These are phyloP conservation scores for Amaranthus palmeri DNA, from an alignment of 148 eudicot genomes.

Conservation along the genomic window DNA sequence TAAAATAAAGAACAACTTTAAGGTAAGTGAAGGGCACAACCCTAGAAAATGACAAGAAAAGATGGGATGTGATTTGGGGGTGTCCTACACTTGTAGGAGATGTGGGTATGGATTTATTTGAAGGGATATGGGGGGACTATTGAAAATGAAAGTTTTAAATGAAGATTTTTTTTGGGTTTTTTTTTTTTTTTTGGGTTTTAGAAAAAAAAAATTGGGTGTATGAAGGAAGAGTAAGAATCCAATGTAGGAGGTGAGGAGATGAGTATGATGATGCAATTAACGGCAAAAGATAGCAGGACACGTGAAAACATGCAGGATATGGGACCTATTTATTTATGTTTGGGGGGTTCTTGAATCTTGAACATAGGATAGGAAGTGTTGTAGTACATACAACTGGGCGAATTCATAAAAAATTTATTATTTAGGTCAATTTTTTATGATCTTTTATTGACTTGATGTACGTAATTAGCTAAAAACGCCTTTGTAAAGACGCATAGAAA, in stretches of 20 bases:
- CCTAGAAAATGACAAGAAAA: conserved; percentile 34
- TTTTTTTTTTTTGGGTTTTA: not conserved
- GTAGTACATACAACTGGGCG: conserved; percentile 2
- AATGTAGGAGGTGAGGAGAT: conserved; percentile 27
- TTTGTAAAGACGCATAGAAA: too few relatives aligned
- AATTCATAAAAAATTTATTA: too few relatives aligned
- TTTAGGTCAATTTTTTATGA: too few relatives aligned
- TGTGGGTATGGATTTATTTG: not conserved
- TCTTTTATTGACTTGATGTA: too few relatives aligned
- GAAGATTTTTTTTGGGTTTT: not conserved
- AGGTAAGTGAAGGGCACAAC: conserved; percentile 33
- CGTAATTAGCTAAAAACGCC: too few relatives aligned
- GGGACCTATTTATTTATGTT: conserved; percentile 45
- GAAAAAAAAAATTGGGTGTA: not conserved
- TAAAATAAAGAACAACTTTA: conserved; percentile 15
- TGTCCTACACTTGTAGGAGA: conserved; percentile 36
- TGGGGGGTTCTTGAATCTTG: conserved; percentile 1
- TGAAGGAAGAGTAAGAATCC: conserved; percentile 36
- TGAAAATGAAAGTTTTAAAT: not conserved
- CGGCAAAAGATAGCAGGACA: conserved; percentile 51
- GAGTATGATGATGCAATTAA: conserved; percentile 41
- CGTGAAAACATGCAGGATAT: conserved; percentile 77
- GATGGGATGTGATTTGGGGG: conserved; percentile 31
- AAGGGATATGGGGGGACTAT: not conserved
- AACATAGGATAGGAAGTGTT: not conserved